Conservation (phyloP, 495 filamentous ascomycete genomes). For the Tricharina praecox region DNA sequence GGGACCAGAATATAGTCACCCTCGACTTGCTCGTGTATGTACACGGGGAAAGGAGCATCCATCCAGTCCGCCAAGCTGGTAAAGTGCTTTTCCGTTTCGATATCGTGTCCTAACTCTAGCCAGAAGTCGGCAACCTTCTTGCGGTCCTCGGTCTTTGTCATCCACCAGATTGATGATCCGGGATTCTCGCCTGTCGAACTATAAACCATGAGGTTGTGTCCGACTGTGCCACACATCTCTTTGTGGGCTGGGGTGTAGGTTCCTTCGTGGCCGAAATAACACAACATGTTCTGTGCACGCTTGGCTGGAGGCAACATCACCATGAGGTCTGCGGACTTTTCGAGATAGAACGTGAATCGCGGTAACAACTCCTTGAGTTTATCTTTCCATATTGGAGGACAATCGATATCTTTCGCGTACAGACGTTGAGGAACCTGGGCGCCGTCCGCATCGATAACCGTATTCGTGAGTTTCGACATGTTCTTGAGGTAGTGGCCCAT, state of each 20-base stretch:
- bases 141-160: constrained; percentile 86
- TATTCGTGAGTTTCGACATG: constrained; percentile 57
- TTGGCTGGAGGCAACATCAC: constrained; percentile 68
- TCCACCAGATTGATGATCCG: constrained; percentile 92
- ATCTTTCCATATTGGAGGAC: constrained; percentile 65
- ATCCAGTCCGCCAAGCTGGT: constrained; percentile 87
- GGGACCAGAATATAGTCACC: constrained; percentile 92
- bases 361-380: constrained; percentile 63
- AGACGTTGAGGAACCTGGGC: constrained; percentile 62
- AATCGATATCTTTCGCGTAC: constrained; percentile 93
- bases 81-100: constrained; percentile 92
- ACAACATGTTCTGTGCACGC: constrained; percentile 93
- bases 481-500: constrained; percentile 77
- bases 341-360: constrained; percentile 61
- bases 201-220: constrained; percentile 96
- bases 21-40: constrained; percentile 77
- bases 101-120: constrained; percentile 80
- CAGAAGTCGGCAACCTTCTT: constrained; percentile 81
- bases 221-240: constrained; percentile 93
- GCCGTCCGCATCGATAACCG: constrained; percentile 51
- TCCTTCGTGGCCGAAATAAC: constrained; percentile 92
- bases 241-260: constrained; percentile 92
- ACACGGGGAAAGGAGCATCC: constrained; percentile 78
- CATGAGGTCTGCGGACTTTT: constrained; percentile 76
- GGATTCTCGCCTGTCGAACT: constrained; percentile 46